Evolutionary conservation across 306 rosid genomes (phyloP).

Genomic region (Fragaria ananassa): DNA sequence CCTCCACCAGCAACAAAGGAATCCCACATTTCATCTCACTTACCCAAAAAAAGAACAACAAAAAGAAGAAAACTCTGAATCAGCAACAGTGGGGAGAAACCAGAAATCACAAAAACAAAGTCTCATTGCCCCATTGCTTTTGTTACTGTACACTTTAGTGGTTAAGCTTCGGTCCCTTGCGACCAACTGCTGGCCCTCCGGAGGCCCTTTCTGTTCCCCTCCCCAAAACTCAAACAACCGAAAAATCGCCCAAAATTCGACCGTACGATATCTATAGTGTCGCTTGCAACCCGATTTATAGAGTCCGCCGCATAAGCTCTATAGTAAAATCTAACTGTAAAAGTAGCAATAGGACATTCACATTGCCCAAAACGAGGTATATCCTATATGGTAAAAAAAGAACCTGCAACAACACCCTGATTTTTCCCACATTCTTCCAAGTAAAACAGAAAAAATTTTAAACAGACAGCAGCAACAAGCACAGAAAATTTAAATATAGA

Average conservation of each 20-base stretch:
- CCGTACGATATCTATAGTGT: background rate
- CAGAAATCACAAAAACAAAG: constrained; percentile 68
- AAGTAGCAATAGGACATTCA: background rate
- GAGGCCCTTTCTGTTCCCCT: constrained; percentile 58
- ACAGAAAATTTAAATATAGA: background rate
- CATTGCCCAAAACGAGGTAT: background rate
- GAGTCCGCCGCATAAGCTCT: background rate
- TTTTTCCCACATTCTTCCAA: background rate
- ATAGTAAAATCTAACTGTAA: background rate
- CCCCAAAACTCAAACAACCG: background rate
- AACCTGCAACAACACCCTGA: background rate
- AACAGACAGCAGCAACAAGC: background rate
- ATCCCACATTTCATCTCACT: constrained; percentile 11
- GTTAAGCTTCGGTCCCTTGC: constrained; percentile 49
- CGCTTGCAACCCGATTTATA: background rate
- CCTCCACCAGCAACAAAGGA: background rate
- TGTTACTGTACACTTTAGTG: constrained; percentile 57
- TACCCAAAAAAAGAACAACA: constrained; percentile 1
- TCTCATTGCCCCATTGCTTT: constrained; percentile 34
- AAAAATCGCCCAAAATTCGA: background rate
- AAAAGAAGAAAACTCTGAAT: background rate
- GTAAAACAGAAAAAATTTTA: background rate
- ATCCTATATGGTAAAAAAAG: background rate
- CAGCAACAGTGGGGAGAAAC: constrained; percentile 32
- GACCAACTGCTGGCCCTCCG: constrained; percentile 44